A percentile compares a stretch with the other conserved stretches of the same genome.
Conservation (phyloP, 2,329 filamentous ascomycete species). For the Scedosporium boydii region DNA sequence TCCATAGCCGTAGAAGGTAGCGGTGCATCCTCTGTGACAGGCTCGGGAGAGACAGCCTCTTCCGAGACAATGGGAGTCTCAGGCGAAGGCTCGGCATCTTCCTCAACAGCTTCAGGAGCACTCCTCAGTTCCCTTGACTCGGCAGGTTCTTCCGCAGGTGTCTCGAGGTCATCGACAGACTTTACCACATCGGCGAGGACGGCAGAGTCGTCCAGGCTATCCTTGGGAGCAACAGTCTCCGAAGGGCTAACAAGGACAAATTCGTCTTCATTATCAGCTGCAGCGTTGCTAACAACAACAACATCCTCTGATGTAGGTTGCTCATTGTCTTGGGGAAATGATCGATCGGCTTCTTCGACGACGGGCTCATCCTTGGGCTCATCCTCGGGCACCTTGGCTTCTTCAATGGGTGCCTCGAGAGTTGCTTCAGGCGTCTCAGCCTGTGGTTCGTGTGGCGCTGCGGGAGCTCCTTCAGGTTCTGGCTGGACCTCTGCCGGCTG, state of each 20-base stretch:
- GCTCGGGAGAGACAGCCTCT: too few species aligned
- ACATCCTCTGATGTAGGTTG: not conserved
- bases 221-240: not conserved
- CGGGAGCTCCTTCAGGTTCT: not conserved
- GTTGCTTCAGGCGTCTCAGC: not conserved
- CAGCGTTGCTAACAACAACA: constrained; percentile 6
- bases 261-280: constrained; percentile 8
- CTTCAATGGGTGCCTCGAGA: not conserved
- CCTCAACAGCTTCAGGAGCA: not conserved
- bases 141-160: not conserved
- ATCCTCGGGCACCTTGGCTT: not conserved
- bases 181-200: not conserved
- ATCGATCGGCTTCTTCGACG: constrained; percentile 2
- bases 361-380: not conserved
- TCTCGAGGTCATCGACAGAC: not conserved
- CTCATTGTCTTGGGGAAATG: not conserved
- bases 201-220: not conserved
- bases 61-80: too few species aligned
- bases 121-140: too few species aligned
- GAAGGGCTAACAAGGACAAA: not conserved
- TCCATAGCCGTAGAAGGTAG: not conserved
- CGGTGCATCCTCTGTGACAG: not conserved
- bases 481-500: not conserved
- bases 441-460: not conserved
- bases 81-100: too few species aligned